Percentiles rank a stretch among this genome's conserved stretches.
Conservation (phyloP, 345 rosid genomes). For the Punica granatum region DNA sequence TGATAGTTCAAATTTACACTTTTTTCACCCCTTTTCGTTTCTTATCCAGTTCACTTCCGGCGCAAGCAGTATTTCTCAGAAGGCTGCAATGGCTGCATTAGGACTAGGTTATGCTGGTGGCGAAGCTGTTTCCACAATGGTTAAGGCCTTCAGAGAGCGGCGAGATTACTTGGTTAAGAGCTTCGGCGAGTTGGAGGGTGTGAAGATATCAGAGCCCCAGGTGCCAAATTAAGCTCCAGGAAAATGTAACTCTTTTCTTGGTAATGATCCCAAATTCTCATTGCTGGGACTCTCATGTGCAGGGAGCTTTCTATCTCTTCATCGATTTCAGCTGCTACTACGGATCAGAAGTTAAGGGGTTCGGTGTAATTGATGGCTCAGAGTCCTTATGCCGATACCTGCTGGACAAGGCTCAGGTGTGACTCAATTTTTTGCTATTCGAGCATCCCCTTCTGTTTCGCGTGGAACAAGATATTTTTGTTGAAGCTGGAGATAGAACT, state of each 20-base stretch:
- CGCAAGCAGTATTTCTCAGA: slow-evolving; percentile 87
- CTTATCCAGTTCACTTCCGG: slow-evolving; percentile 65
- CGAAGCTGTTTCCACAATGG: slow-evolving; percentile 75
- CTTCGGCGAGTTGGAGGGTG: slow-evolving; percentile 70
- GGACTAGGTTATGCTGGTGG: slow-evolving; percentile 97
- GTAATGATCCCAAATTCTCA: not conserved
- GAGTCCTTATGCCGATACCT: slow-evolving; percentile 61
- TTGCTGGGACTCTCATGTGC: slow-evolving; percentile 11
- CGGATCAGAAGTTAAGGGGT: slow-evolving; percentile 70
- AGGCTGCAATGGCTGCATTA: slow-evolving; percentile 85
- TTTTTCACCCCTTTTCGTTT: not conserved
- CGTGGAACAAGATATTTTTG: not conserved
- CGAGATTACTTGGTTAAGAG: slow-evolving; percentile 82
- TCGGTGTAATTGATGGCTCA: slow-evolving; percentile 63
- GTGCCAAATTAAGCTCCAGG: slow-evolving; percentile 22
- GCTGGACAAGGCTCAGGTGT: slow-evolving; percentile 57
- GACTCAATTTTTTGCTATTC: not conserved
- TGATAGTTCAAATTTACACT: too few relatives aligned
- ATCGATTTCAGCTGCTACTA: slow-evolving; percentile 76
- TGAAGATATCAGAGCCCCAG: slow-evolving; percentile 85
- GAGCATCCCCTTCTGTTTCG: not conserved
- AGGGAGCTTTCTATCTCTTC: slow-evolving; percentile 98
- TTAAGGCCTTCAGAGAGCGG: slow-evolving; percentile 80
- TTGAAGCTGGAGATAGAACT: too few relatives aligned
- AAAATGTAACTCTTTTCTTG: not conserved